These are phyloP conservation scores for Poronia punctata DNA, from an alignment of 495 filamentous ascomycete species.

Conservation along the genomic window DNA sequence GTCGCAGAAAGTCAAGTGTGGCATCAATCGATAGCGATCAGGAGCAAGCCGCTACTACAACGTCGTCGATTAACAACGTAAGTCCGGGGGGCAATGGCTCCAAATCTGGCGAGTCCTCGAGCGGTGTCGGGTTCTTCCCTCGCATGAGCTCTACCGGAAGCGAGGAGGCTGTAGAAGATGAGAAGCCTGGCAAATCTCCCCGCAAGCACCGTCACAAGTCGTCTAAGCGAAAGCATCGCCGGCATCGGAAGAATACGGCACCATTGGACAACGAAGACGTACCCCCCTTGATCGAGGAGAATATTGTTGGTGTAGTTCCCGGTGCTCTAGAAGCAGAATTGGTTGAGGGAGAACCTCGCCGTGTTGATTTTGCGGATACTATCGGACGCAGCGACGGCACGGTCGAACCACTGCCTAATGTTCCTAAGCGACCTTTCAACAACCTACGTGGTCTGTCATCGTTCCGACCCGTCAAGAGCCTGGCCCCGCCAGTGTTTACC, in stretches of 20 bases:
- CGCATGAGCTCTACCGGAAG: constrained; percentile 17
- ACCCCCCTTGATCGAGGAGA: constrained; percentile 10
- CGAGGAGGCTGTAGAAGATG: constrained; percentile 36
- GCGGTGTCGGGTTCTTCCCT: constrained; percentile 19
- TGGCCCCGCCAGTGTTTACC: constrained; percentile 39
- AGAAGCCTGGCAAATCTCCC: constrained; percentile 21
- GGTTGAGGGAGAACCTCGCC: constrained; percentile 29
- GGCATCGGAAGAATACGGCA: constrained; percentile 22
- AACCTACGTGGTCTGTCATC: constrained; percentile 34
- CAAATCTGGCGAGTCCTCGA: constrained; percentile 25
- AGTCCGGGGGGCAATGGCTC: constrained; percentile 25
- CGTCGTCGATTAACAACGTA: constrained; percentile 29
- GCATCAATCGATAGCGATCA: constrained; percentile 56
- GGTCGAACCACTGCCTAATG: constrained; percentile 23
- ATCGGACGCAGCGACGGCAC: constrained; percentile 19
- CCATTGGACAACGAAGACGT: constrained; percentile 17
- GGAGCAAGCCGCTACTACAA: constrained; percentile 19
- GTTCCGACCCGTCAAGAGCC: constrained; percentile 35
- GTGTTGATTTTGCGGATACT: constrained; percentile 34
- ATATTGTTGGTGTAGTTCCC: constrained; percentile 25
- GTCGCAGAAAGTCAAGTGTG: constrained; percentile 65
- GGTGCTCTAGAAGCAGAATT: constrained; percentile 14
- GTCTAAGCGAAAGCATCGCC: constrained; percentile 28
- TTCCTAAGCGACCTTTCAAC: constrained; percentile 27
- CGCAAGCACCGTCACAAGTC: constrained; percentile 25